Conservation (phyloP, 2,329 filamentous ascomycete species). For the Ceratocystis variospora region DNA sequence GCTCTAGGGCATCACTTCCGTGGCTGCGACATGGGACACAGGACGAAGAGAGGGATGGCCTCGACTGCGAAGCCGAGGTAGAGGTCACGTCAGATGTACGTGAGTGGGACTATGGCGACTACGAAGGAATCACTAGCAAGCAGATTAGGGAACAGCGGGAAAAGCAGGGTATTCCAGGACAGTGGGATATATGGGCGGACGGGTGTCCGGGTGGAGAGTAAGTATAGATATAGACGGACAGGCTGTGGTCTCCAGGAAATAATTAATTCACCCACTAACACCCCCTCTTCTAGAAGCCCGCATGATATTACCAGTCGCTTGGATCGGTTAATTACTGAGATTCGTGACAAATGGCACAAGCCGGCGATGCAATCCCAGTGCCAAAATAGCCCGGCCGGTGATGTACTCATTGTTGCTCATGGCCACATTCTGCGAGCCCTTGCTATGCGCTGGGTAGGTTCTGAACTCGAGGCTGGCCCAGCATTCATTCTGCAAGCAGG, state of each 20-base stretch:
- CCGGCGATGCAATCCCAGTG: conserved; percentile 43
- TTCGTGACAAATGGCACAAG: conserved; percentile 51
- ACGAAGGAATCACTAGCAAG: conserved; percentile 63
- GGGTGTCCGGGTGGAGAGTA: conserved; percentile 76
- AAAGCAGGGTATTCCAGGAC: conserved; percentile 41
- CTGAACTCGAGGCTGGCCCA: conserved; percentile 59
- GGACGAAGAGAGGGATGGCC: conserved; percentile 26
- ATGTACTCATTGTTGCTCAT: conserved; percentile 60
- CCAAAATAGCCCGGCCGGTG: conserved; percentile 22
- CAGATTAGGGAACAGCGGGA: conserved; percentile 49
- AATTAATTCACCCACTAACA: not conserved
- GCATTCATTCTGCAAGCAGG: conserved; percentile 76
- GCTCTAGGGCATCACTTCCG: conserved; percentile 53
- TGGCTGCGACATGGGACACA: conserved; percentile 44
- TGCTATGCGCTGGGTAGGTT: conserved; percentile 71
- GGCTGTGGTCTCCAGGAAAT: not conserved
- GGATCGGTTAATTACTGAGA: conserved; percentile 62
- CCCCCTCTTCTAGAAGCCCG: conserved; percentile 40
- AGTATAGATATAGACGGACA: conserved; percentile 25
- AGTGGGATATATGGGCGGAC: conserved; percentile 83
- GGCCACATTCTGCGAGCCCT: conserved; percentile 81
- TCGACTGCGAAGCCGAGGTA: conserved; percentile 45
- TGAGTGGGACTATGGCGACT: conserved; percentile 81
- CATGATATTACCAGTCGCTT: conserved; percentile 57
- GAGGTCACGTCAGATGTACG: conserved; percentile 58